Base-by-base conservation (phyloP, 2,329 filamentous ascomycete species). In the Penicillium nordicum region DNA sequence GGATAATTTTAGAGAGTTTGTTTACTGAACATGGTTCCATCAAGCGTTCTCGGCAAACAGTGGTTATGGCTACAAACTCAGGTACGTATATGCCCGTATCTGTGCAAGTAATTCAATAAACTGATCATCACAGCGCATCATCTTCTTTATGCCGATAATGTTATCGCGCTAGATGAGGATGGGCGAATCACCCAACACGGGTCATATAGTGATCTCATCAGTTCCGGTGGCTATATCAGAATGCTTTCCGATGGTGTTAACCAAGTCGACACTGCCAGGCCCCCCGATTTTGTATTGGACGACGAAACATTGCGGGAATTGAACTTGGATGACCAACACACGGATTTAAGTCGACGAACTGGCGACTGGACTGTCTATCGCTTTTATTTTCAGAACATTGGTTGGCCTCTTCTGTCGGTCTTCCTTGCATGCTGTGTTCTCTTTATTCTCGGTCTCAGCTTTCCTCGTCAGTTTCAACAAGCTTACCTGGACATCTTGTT, bases 21-120 rank as follows among this genome's bases (percentile, higher is more conserved):
- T 72, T 79, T 37, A 72, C 75, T 4, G 62, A 59, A 5, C 64
- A 74, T n/a, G 76, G 77, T 21, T 58, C 76, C 5, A 61, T 79
- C 5, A 70, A 71, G 32, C 60, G 65, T 43, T 68, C 63, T 48
- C 63, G 66, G 11, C 64, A 63, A n/a, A 75, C 70, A 11, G 68
- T 74, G 16, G 66, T 75, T 11, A 53, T 75, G 23, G 67, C 66
- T 8, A 69, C 68, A 44, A 66, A 68, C 14, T 63, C 65, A 43
- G 59, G 64, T 67, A 52, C 11, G 58, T 27, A 27, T 46, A 34
- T 18, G n/a, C 14, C 18, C 11, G 12, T 50, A 9, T 32, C 10
- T 34, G 10, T 30, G 4, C 9, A 18, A 34, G n/a, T 5, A 7
- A 14, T 21, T 46, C 7, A 21, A 16, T 50, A 10, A 23, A 6